Conservation (phyloP, 768 basidiomycete species). For the Goffeauzyma gilvescens region DNA sequence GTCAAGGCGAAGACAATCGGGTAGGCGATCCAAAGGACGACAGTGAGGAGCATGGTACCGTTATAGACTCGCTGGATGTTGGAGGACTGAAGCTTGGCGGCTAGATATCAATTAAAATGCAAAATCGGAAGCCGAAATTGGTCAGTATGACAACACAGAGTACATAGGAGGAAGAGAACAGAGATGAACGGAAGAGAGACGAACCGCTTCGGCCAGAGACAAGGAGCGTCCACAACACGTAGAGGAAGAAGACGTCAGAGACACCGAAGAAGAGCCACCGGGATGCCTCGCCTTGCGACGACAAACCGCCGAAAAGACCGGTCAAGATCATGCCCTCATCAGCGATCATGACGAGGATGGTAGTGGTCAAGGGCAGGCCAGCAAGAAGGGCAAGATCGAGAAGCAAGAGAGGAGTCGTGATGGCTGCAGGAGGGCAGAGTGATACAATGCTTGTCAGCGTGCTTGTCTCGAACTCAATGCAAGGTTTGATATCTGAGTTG, state of each 20-base stretch:
- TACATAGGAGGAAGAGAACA: too few species aligned
- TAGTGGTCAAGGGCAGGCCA: slow-evolving; percentile 24
- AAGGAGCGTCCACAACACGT: slow-evolving; percentile 22
- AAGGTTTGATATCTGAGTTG: too few species aligned
- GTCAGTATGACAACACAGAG: too few species aligned
- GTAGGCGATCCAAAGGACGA: slow-evolving; percentile 27
- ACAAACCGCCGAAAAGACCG: slow-evolving; percentile 19
- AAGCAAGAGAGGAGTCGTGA: slow-evolving; percentile 29
- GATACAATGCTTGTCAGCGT: background rate
- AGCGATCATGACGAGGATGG: slow-evolving; percentile 17
- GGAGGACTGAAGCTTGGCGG: slow-evolving; percentile 17
- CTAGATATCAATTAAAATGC: slow-evolving; percentile 3
- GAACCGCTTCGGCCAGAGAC: slow-evolving; percentile 21
- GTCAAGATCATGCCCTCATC: slow-evolving; percentile 26
- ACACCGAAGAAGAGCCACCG: slow-evolving; percentile 25
- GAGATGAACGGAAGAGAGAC: slow-evolving; percentile 6
- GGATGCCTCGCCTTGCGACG: slow-evolving; percentile 14
- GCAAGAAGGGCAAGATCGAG: slow-evolving; percentile 27
- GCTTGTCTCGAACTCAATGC: too few species aligned
- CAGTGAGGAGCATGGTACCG: slow-evolving; percentile 5
- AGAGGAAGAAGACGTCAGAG: slow-evolving; percentile 15
- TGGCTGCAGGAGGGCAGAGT: slow-evolving; percentile 6
- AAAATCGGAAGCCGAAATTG: too few species aligned
- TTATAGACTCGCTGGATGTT: slow-evolving; percentile 1
- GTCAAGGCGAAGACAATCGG: slow-evolving; percentile 28